Percentiles rank a stretch among this genome's conserved stretches.
Evolutionary conservation across 1,284 basidiomycete genomes (phyloP).

Genomic region (Bondarzewia mesenterica): DNA sequence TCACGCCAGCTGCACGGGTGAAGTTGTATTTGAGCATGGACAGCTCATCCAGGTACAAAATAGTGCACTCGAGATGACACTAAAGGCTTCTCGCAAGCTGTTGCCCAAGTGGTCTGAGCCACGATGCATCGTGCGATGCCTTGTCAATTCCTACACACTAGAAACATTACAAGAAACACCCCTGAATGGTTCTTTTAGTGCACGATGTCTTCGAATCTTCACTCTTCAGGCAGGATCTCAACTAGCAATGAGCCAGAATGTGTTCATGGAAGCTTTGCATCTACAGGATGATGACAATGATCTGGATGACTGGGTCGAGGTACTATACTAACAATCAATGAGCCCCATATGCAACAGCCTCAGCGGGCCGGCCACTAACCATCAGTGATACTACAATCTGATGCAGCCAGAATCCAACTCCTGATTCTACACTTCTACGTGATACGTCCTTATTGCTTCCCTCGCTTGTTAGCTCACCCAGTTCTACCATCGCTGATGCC

Average conservation of each 20-base stretch:
- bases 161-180: constrained; percentile 9
- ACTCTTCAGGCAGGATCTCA: neutral
- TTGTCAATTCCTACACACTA: constrained; percentile 18
- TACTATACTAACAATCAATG: too few species aligned
- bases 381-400: too few species aligned
- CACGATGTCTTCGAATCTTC: constrained; percentile 14
- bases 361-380: too few species aligned
- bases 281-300: too few species aligned
- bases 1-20: constrained; percentile 1
- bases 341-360: too few species aligned
- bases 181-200: constrained; percentile 13
- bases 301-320: too few species aligned
- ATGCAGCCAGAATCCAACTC: too few species aligned
- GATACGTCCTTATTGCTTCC: too few species aligned
- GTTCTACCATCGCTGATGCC: too few species aligned
- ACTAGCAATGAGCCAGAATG: neutral
- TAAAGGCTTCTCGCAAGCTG: constrained; percentile 16
- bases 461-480: too few species aligned
- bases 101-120: constrained; percentile 21
- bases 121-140: constrained; percentile 5
- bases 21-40: constrained; percentile 14
- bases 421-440: too few species aligned
- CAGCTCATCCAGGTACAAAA: constrained; percentile 7
- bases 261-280: too few species aligned
- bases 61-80: constrained; percentile 6